Percentiles rank a stretch among this genome's conserved stretches.
phyloP scores from a whole-genome alignment of 768 basidiomycete genomes.

The Cyclocybe aegerita region DNA sequence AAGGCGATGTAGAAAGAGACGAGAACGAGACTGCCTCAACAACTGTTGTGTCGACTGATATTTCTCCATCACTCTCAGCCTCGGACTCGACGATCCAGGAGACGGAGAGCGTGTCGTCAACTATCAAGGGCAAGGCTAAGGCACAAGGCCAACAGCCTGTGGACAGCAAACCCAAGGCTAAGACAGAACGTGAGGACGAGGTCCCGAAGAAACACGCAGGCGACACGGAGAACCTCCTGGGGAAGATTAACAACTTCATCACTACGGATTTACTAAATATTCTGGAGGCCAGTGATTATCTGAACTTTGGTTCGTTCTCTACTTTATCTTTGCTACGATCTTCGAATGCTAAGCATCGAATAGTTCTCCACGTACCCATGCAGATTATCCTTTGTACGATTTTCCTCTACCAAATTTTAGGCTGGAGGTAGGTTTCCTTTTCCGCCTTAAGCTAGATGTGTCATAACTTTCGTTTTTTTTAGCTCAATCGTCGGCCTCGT shows the following conservation, averaged over 20 bases:
- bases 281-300: slow-evolving; percentile 35
- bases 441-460: slow-evolving; percentile 3
- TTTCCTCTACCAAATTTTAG: slow-evolving; percentile 49
- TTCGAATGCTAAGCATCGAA: neutral
- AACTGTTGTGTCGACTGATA: too few species aligned
- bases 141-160: too few species aligned
- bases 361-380: slow-evolving; percentile 40
- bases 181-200: neutral
- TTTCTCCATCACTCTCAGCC: too few species aligned
- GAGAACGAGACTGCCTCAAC: too few species aligned
- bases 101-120: too few species aligned
- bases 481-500: slow-evolving; percentile 63
- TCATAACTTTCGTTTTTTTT: neutral
- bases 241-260: slow-evolving; percentile 78
- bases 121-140: too few species aligned
- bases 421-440: slow-evolving; percentile 43
- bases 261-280: slow-evolving; percentile 59
- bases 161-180: too few species aligned
- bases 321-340: neutral
- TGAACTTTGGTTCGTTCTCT: slow-evolving; percentile 19
- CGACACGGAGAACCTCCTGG: slow-evolving; percentile 51
- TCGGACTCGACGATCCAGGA: too few species aligned
- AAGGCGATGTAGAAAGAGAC: too few species aligned
- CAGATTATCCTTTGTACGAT: slow-evolving; percentile 37
- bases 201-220: slow-evolving; percentile 8